Percentiles rank a stretch among this genome's conserved stretches.
Conservation (phyloP, 768 basidiomycete genomes). For the Xanthoconium purpureum region DNA sequence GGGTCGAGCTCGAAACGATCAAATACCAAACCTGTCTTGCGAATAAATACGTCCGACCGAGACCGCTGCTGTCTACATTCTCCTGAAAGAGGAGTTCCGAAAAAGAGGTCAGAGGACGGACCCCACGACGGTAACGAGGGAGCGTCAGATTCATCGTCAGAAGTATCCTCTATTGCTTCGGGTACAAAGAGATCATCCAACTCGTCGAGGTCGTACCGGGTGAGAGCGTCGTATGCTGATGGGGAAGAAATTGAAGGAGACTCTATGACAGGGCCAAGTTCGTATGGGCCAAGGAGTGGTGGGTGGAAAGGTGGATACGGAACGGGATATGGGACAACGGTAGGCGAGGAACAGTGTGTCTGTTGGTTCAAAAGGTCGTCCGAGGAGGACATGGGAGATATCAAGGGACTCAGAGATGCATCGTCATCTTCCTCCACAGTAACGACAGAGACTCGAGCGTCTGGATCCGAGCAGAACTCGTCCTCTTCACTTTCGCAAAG, state of each 20-base stretch:
- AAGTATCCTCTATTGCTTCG: slow-evolving; percentile 80
- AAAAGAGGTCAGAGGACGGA: slow-evolving; percentile 55
- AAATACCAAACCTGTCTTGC: slow-evolving; percentile 56
- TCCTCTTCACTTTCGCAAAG: slow-evolving; percentile 72
- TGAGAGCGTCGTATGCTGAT: slow-evolving; percentile 49
- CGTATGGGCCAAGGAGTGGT: slow-evolving; percentile 52
- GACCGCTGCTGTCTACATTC: slow-evolving; percentile 50
- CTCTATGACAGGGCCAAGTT: slow-evolving; percentile 43
- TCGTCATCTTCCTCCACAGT: slow-evolving; percentile 62
- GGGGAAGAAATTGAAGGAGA: slow-evolving; percentile 41
- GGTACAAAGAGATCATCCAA: slow-evolving; percentile 68
- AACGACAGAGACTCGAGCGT: slow-evolving; percentile 44
- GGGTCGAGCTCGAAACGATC: slow-evolving; percentile 68
- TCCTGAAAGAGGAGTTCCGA: slow-evolving; percentile 47
- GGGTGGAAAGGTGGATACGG: slow-evolving; percentile 65
- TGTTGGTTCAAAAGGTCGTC: slow-evolving; percentile 64
- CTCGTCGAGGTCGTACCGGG: slow-evolving; percentile 62
- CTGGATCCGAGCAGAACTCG: slow-evolving; percentile 46
- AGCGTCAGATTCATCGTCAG: slow-evolving; percentile 81
- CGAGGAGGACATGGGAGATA: slow-evolving; percentile 73
- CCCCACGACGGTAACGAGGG: slow-evolving; percentile 59
- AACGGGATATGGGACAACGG: slow-evolving; percentile 56
- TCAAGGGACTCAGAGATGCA: slow-evolving; percentile 53
- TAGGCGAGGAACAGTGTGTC: slow-evolving; percentile 45
- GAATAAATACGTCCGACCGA: slow-evolving; percentile 59